phyloP scores from a whole-genome alignment of 2,329 filamentous ascomycete genomes.

The Aspergillus sp. region DNA sequence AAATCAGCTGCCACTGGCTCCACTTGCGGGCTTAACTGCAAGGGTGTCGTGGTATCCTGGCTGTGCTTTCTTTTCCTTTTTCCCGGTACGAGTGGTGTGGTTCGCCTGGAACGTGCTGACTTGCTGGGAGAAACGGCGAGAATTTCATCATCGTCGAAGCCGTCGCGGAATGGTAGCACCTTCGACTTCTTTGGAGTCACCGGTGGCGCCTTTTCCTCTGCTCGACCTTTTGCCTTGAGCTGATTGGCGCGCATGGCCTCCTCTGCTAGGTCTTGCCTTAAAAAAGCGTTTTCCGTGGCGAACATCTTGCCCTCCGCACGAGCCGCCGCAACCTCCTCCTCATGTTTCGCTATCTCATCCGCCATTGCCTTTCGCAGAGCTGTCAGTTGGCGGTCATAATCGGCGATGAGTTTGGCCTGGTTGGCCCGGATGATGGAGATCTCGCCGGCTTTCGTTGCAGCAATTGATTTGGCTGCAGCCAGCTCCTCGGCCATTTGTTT shows the following conservation, averaged over 20 bases:
- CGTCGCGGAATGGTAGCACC: conserved; percentile 56
- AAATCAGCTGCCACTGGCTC: conserved; percentile 29
- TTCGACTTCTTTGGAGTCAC: conserved; percentile 55
- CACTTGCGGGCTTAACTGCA: conserved; percentile 42
- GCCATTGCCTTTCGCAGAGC: conserved; percentile 56
- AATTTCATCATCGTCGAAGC: conserved; percentile 65
- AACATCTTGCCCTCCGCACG: conserved; percentile 58
- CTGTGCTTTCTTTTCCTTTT: conserved; percentile 59
- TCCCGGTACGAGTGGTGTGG: conserved; percentile 57
- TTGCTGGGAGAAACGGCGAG: conserved; percentile 58
- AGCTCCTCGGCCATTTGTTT: conserved; percentile 43
- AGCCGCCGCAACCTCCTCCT: conserved; percentile 56
- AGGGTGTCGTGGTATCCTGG: conserved; percentile 55
- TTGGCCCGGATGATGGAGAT: conserved; percentile 63
- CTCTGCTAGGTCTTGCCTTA: conserved; percentile 61
- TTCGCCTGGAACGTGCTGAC: conserved; percentile 50
- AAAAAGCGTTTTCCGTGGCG: conserved; percentile 60
- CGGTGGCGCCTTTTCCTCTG: conserved; percentile 41
- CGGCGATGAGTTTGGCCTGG: conserved; percentile 54
- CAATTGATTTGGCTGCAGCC: conserved; percentile 41
- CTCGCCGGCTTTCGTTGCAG: conserved; percentile 59
- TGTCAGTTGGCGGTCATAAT: conserved; percentile 55
- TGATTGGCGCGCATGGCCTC: conserved; percentile 53
- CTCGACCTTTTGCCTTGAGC: conserved; percentile 38
- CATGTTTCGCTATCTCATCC: conserved; percentile 56